These are phyloP conservation scores for Diaporthe helianthi DNA, from an alignment of 2,329 filamentous ascomycete species.

Conservation along the genomic window DNA sequence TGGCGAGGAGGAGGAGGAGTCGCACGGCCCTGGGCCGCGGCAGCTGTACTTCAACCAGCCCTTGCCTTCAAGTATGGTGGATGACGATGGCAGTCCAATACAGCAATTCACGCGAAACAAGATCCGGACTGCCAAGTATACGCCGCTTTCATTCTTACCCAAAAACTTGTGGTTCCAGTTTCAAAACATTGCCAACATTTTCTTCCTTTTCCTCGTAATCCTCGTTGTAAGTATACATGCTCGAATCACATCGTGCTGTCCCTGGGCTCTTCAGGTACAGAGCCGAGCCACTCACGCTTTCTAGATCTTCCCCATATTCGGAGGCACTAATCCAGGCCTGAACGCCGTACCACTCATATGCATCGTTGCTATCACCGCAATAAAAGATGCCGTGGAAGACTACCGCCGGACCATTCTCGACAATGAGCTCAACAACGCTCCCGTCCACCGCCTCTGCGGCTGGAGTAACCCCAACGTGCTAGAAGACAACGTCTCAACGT, in stretches of 20 bases:
- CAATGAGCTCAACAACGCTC: constrained; percentile 93
- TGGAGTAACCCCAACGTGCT: constrained; percentile 94
- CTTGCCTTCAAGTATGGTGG: constrained; percentile 75
- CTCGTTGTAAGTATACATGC: constrained; percentile 73
- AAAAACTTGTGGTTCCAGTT: constrained; percentile 99
- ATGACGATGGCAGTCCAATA: constrained; percentile 79
- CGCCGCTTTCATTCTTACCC: constrained; percentile 89
- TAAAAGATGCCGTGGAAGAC: constrained; percentile 97
- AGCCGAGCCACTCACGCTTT: constrained; percentile 39
- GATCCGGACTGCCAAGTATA: constrained; percentile 97
- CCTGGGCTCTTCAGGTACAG: neutral
- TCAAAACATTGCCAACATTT: constrained; percentile 97
- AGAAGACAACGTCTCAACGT: constrained; percentile 82
- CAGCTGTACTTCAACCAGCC: constrained; percentile 86
- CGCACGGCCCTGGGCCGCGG: constrained; percentile 50
- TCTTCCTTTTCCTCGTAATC: constrained; percentile 96
- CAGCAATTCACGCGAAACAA: constrained; percentile 86
- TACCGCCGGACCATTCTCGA: constrained; percentile 91
- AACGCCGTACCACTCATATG: constrained; percentile 92
- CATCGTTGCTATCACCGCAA: constrained; percentile 84
- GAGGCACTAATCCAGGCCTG: constrained; percentile 86
- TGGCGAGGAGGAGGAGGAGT: constrained; percentile 47
- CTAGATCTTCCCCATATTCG: constrained; percentile 96
- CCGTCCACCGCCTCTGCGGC: constrained; percentile 85
- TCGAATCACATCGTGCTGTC: constrained; percentile 11